Evolutionary conservation across 768 basidiomycete genomes (phyloP), one percentile per base, ranked within the genome.

Genomic region (Sutorius australiensis): DNA sequence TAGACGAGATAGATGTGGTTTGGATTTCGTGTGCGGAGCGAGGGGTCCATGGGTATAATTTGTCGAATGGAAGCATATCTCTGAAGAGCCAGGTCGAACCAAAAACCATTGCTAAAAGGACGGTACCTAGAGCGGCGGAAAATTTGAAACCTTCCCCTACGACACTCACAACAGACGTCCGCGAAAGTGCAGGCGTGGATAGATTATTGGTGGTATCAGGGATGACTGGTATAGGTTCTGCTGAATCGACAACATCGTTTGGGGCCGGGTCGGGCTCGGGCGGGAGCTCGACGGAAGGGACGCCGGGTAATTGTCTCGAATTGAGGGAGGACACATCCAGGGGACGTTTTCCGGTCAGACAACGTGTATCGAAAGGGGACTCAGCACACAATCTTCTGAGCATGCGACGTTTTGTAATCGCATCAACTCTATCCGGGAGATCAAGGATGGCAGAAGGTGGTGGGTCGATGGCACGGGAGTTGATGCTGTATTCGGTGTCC

Each of bases 261-360:
- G 44, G 38, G 42, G 46, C 51, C 10, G 52, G 46, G 42, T 59
- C 54, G 24, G 58, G 47, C 33, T 64, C 60, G 33, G 70, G 71
- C 16, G 69, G 66, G 9, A 55, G 55, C 7, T 74, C 65, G 3
- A 61, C 72, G 3, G 68, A 67, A 6, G 78, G 78, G 0, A 80
- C 80, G 3, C 80, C 83, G 50, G 87, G 85, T 3, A 88, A 72
- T 19, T 88, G 74, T 56, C 83, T 75, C 6, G 77, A 80, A 59
- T 76, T 80, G 12, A 77, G 77, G 13, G 62, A 66, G 5, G 70
- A 70, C 2, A 75, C 73, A 56, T 83, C 81, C 17, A 88, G 67
- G 17, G 65, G 69, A 7, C 81, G 74, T 42, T 86, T 76, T 21
- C 88, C 88, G 11, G 82, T 79, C 14, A 87, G 68, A 65, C 88